Conservation (phyloP, 495 filamentous ascomycete species). For the Cercophora scortea region DNA sequence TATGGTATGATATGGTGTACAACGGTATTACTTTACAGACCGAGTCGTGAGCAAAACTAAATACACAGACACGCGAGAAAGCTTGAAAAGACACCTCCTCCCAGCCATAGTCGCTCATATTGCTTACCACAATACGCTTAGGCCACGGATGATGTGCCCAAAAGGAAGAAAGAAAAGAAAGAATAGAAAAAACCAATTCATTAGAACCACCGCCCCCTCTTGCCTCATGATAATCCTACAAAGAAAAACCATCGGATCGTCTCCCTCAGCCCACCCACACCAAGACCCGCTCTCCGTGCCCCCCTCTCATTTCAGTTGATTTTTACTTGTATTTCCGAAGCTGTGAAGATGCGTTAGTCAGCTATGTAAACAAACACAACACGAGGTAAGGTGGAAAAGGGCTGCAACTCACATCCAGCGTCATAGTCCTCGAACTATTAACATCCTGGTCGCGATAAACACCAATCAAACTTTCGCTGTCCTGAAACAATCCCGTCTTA, state of each 20-base stretch:
- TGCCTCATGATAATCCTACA: too few species aligned
- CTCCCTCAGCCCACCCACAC: too few species aligned
- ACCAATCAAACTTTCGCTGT: slow-evolving; percentile 86
- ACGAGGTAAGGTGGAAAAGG: background rate
- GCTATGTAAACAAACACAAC: background rate
- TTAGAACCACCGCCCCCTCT: background rate
- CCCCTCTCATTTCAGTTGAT: background rate
- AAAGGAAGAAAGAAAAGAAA: background rate
- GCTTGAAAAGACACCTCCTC: too few species aligned
- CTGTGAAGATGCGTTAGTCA: background rate
- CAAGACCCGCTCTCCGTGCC: too few species aligned
- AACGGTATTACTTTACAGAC: too few species aligned
- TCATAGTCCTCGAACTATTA: slow-evolving; percentile 82
- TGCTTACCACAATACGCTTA: background rate
- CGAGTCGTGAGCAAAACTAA: too few species aligned
- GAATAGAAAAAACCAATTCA: background rate
- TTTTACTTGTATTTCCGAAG: background rate
- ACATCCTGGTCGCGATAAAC: slow-evolving; percentile 91
- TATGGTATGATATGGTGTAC: too few species aligned
- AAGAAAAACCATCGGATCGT: too few species aligned
- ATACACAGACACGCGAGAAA: too few species aligned
- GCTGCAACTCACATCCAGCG: slow-evolving; percentile 79
- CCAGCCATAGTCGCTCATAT: too few species aligned
- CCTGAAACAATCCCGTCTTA: slow-evolving; percentile 90
- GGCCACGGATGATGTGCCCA: background rate